Evolutionary conservation across 768 basidiomycete species (phyloP), one percentile per base, ranked within the genome.

Genomic region (Tylopilus intermedius): DNA sequence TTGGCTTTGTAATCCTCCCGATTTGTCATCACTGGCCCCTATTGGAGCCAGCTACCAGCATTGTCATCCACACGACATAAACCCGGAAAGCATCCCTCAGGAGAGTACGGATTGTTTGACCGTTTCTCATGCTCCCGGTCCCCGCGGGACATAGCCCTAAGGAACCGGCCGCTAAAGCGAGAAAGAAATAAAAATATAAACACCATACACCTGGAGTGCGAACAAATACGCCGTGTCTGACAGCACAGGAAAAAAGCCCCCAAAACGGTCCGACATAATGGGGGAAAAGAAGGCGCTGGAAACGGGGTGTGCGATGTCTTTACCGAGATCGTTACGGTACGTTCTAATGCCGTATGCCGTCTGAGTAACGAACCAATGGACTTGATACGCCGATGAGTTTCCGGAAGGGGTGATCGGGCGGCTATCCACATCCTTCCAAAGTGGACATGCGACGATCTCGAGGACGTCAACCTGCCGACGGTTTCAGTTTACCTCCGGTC

Each of bases 351-450:
- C 51, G 51, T 60, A 44, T 45, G 29, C 39, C 44, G 21, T 47
- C 21, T 35, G 45, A 38, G 33, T 49, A 49, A 46, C 44, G 29
- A 30, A 18, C 26, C 2, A 49, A 39, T 37, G 18, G 27, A 8
- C 38, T 45, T 43, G 49, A 54, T 37, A 26, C 29, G 35, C 14
- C 24, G 30, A 39, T 21, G 33, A 51, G n/a, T 24, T 49, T 52
- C 61, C 45, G 35, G 41, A 57, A 46, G 22, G 35, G 27, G 49
- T 53, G 50, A 63, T 59, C 63, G 50, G 48, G 54, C 49, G 61
- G 54, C 43, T 49, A 54, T 42, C 63, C 61, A 58, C 58, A 55
- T 60, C 64, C 45, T 60, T 60, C 60, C 58, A 60, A 58, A 60
- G 48, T 13, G 32, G 46, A 44, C 44, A 21, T 39, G 48, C 13